phyloP scores from a whole-genome alignment of 2,329 filamentous ascomycete species.

The Verticillium nonalfalfae region DNA sequence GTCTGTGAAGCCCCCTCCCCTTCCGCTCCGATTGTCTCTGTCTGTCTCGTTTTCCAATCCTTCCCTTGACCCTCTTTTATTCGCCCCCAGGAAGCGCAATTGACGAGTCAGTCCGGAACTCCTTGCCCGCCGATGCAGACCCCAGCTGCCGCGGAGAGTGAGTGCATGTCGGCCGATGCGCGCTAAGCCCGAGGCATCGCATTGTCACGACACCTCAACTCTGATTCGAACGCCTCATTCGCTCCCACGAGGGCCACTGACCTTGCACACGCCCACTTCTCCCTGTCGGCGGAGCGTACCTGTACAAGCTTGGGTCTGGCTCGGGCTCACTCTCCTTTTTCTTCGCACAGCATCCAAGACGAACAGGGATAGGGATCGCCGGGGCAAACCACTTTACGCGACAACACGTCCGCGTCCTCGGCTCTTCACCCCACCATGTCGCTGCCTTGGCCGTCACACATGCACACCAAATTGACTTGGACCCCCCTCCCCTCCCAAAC shows the following conservation, averaged over 20 bases:
- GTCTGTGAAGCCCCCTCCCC: background rate
- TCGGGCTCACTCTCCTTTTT: background rate
- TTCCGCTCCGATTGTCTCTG: background rate
- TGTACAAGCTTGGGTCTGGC: constrained; percentile 15
- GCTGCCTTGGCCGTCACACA: constrained; percentile 1
- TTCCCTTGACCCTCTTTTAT: background rate
- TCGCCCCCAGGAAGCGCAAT: constrained; percentile 4
- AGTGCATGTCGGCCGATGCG: constrained; percentile 8
- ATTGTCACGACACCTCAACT: background rate
- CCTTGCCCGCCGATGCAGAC: constrained; percentile 1
- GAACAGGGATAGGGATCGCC: constrained; percentile 7
- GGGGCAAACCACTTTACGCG: constrained; percentile 29
- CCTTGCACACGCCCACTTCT: background rate
- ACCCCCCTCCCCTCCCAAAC: constrained; percentile 15
- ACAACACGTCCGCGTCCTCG: constrained; percentile 15
- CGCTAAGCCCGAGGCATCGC: constrained; percentile 8
- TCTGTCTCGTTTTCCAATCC: background rate
- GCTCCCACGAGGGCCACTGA: background rate
- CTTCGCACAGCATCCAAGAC: background rate
- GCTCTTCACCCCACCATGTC: background rate
- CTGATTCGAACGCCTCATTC: background rate
- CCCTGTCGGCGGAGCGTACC: constrained; percentile 2
- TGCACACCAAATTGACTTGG: constrained; percentile 11
- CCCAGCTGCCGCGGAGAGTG: constrained; percentile 3
- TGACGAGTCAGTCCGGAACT: constrained; percentile 12